phyloP scores from a whole-genome alignment of 2,329 filamentous ascomycete genomes.

The Monosporascus sp. region DNA sequence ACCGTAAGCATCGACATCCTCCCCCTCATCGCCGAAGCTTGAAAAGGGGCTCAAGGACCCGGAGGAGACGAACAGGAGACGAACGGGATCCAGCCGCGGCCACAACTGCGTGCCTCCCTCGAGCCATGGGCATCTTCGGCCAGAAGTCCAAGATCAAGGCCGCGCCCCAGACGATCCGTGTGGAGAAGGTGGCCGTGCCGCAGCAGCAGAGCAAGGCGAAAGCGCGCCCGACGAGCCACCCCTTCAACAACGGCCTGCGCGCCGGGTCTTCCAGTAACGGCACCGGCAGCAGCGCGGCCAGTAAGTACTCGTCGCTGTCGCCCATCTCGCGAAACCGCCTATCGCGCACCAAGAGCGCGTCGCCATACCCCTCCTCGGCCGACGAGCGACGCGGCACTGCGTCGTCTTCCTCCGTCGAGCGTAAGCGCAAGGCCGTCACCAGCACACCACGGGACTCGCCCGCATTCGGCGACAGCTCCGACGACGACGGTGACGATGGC shows the following conservation, averaged over 20 bases:
- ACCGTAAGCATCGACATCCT: no score
- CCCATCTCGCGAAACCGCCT: conserved; percentile 29
- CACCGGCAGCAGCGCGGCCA: no score
- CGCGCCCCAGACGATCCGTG: conserved; percentile 43
- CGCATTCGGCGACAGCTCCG: conserved; percentile 43
- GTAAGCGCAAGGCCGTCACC: conserved; percentile 43
- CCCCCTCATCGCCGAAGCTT: background rate
- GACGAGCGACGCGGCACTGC: conserved; percentile 21
- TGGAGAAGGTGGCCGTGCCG: conserved; percentile 46
- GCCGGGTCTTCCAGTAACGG: conserved; percentile 10
- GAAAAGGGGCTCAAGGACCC: background rate
- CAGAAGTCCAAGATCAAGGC: conserved; percentile 46
- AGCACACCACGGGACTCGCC: conserved; percentile 36
- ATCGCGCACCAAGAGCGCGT: conserved; percentile 33
- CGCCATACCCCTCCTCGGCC: conserved; percentile 28
- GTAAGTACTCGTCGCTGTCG: conserved; percentile 28
- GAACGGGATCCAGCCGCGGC: background rate
- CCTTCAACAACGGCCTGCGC: conserved; percentile 12
- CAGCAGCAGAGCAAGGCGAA: conserved; percentile 26
- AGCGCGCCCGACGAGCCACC: conserved; percentile 12
- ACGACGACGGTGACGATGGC: conserved; percentile 44
- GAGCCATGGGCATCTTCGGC: conserved; percentile 36
- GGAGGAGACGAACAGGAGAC: background rate
- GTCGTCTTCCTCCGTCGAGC: conserved; percentile 12
- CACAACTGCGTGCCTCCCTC: background rate